These are phyloP conservation scores for Ceratobasidium sp. DNA, from an alignment of 1,284 basidiomycete species.

Conservation along the genomic window DNA sequence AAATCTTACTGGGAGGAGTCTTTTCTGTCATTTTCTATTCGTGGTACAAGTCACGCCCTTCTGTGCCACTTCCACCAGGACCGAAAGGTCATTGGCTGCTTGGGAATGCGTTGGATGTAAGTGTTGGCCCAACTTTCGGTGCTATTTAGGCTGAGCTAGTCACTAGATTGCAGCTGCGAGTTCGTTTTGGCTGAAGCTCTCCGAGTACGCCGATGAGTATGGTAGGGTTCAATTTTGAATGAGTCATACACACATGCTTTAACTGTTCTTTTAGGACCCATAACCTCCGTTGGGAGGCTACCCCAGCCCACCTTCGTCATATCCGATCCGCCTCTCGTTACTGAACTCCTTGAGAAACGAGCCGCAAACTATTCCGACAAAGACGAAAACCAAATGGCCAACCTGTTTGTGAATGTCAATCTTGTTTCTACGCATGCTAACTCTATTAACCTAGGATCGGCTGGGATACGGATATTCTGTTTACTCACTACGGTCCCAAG, in stretches of 20 bases:
- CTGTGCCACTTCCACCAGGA: slow-evolving; percentile 21
- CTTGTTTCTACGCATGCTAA: neutral
- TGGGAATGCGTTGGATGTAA: slow-evolving; percentile 21
- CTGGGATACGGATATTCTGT: neutral
- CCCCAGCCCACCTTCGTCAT: neutral
- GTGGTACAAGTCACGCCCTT: slow-evolving; percentile 1
- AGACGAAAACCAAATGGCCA: neutral
- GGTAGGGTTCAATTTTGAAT: neutral
- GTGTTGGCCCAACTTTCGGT: neutral
- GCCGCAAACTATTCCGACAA: slow-evolving; percentile 2
- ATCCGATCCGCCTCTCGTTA: neutral
- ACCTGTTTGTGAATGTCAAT: neutral
- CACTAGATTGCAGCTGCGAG: neutral
- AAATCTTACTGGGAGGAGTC: neutral
- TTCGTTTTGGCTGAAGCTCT: neutral
- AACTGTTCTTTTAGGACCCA: neutral
- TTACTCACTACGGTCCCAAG: neutral
- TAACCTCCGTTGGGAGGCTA: neutral
- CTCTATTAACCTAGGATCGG: neutral
- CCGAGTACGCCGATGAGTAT: slow-evolving; percentile 1
- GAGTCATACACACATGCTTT: neutral
- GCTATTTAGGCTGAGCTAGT: neutral
- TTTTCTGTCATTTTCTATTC: neutral
- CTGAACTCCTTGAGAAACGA: slow-evolving; percentile 13
- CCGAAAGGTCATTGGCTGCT: slow-evolving; percentile 8